phyloP scores from a whole-genome alignment of 352 stramenopile genomes.

The Phytophthora pluvialis region DNA sequence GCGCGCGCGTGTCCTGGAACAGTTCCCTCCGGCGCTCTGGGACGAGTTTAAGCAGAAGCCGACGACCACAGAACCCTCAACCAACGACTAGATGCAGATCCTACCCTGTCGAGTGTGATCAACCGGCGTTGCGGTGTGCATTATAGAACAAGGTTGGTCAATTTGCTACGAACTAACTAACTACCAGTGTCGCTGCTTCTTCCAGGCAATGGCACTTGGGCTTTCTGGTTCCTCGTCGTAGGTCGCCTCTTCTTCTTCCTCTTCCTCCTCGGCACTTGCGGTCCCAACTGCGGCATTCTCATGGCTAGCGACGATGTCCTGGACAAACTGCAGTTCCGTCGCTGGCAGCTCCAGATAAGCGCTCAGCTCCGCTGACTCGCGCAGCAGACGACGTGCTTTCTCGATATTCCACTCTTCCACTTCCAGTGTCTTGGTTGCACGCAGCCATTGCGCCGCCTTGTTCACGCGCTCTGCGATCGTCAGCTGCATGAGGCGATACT shows the following conservation, averaged over 20 bases:
- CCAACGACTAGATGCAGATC: conserved; percentile 13
- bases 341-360: conserved; percentile 71
- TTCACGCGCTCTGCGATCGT: conserved; percentile 74
- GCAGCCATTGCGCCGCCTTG: conserved; percentile 69
- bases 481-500: conserved; percentile 75
- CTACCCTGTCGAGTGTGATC: background rate
- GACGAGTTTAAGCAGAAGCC: conserved; percentile 57
- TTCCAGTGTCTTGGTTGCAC: conserved; percentile 68
- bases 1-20: conserved; percentile 62
- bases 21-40: conserved; percentile 69
- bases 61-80: conserved; percentile 2
- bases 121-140: conserved; percentile 12
- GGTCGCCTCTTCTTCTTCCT: conserved; percentile 29
- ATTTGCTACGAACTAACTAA: conserved; percentile 13
- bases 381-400: conserved; percentile 48
- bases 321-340: conserved; percentile 70
- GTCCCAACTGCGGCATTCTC: background rate
- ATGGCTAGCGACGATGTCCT: conserved; percentile 36
- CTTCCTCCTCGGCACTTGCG: conserved; percentile 24
- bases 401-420: conserved; percentile 75
- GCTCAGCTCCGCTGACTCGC: conserved; percentile 57
- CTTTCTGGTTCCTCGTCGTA: conserved; percentile 27
- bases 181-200: conserved; percentile 38
- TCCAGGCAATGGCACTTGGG: conserved; percentile 31
- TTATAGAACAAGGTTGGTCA: conserved; percentile 27